These are phyloP conservation scores for Bryoglossum gracile DNA, from an alignment of 495 filamentous ascomycete species.

Conservation along the genomic window DNA sequence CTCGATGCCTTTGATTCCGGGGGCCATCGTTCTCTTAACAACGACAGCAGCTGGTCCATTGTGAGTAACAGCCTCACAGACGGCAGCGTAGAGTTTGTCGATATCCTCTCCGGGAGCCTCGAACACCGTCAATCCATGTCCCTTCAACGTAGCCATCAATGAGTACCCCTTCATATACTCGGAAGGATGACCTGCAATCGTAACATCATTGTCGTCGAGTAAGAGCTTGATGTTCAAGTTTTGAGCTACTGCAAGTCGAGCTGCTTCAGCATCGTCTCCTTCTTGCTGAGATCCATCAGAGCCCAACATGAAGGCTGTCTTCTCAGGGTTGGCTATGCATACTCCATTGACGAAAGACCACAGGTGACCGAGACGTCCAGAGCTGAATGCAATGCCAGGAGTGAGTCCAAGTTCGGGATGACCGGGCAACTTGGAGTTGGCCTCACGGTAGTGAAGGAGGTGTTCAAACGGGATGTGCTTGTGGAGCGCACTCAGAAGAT, in stretches of 20 bases:
- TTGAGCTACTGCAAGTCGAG: conserved; percentile 14
- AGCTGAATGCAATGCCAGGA: conserved; percentile 18
- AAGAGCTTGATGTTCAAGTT: conserved; percentile 19
- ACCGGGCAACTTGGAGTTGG: conserved; percentile 20
- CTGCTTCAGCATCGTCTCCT: conserved; percentile 20
- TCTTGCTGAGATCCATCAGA: conserved; percentile 22
- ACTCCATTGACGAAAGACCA: conserved; percentile 19
- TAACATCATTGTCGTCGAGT: conserved; percentile 19
- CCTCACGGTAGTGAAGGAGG: conserved; percentile 20
- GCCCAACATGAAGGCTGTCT: conserved; percentile 17
- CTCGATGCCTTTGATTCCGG: conserved; percentile 18
- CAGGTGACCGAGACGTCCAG: conserved; percentile 18
- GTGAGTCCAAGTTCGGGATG: conserved; percentile 22
- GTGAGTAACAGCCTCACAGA: conserved; percentile 13
- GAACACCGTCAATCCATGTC: conserved; percentile 17
- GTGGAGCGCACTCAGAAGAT: conserved; percentile 16
- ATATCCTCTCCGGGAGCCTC: conserved; percentile 17
- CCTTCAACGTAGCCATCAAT: conserved; percentile 8
- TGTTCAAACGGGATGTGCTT: conserved; percentile 18
- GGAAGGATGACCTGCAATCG: conserved; percentile 20
- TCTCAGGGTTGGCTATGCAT: conserved; percentile 13
- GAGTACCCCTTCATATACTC: conserved; percentile 18
- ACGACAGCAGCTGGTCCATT: conserved; percentile 19
- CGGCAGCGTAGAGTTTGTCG: conserved; percentile 14
- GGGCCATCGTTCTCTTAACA: conserved; percentile 17